Evolutionary conservation across 2,329 filamentous ascomycete species (phyloP).

Genomic region (Aphanoascus verrucosus): DNA sequence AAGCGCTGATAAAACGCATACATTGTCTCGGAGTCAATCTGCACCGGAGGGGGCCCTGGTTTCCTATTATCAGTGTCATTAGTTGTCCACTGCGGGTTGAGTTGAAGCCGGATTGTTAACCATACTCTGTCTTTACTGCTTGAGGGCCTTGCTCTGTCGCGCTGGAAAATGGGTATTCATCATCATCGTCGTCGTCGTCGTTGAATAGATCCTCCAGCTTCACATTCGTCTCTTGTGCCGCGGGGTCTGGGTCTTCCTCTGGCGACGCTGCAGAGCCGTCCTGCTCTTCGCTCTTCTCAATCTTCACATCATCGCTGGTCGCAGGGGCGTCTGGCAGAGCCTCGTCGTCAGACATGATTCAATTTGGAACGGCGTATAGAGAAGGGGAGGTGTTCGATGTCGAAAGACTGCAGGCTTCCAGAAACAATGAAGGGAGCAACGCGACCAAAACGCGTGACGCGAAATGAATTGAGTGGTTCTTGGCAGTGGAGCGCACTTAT

Average conservation of each 20-base stretch:
- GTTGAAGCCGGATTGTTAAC: neutral
- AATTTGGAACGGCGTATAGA: neutral
- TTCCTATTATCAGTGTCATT: slow-evolving; percentile 16
- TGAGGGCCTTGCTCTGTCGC: slow-evolving; percentile 24
- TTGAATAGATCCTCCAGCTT: slow-evolving; percentile 52
- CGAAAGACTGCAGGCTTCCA: no score
- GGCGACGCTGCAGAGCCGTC: slow-evolving; percentile 21
- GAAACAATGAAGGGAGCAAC: neutral
- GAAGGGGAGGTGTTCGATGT: neutral
- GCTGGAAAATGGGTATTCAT: slow-evolving; percentile 46
- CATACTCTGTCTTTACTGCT: slow-evolving; percentile 6
- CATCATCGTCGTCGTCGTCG: slow-evolving; percentile 45
- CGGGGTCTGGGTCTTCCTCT: slow-evolving; percentile 22
- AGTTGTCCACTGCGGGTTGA: neutral
- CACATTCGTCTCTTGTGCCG: slow-evolving; percentile 23
- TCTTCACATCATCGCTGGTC: neutral
- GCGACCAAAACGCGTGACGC: slow-evolving; percentile 34
- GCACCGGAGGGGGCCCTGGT: slow-evolving; percentile 31
- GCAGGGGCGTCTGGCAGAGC: slow-evolving; percentile 11
- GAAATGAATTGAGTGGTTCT: no score
- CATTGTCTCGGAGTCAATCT: slow-evolving; percentile 73
- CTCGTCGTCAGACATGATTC: slow-evolving; percentile 13
- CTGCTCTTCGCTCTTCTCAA: slow-evolving; percentile 2
- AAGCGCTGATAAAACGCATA: slow-evolving; percentile 89
- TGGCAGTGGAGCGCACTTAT: no score